Evolutionary conservation across 345 rosid genomes (phyloP), one percentile per base, ranked within the genome.

Genomic region (Clarkia xantiana): DNA sequence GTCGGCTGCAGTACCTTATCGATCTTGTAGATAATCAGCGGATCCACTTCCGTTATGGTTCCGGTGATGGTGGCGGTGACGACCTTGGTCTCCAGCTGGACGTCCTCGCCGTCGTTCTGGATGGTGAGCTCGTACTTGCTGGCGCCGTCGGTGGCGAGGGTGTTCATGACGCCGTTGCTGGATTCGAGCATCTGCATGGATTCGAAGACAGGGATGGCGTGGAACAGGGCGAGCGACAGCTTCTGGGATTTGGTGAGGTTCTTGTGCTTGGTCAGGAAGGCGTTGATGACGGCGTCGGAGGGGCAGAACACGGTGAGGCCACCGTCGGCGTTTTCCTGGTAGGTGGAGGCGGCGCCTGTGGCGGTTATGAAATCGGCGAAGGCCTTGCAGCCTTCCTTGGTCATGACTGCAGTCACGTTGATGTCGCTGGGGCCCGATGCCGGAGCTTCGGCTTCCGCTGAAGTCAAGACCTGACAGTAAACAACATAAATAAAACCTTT

Each of bases 261-360:
- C 76, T 86, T 86, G 77, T 68, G 81, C 46, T 64, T 76, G 0
- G 94, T 84, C 71, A 74, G 62, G 69, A 91, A 86, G 1, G 69
- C 71, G 14, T 57, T 71, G 38, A 86, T 55, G 8, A 73, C 79
- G 18, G 54, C 44, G 54, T 91, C 96, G 18, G 86, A 57, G 1
- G 94, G 82, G 61, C 98, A 91, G 54, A 91, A 91, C 54, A 91
- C 93, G 9, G 98, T 83, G 22, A 91, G 64, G 10, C 96, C 98
- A 18, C 87, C 93, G 29, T 84, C 93, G 3, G 78, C 66, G 42
- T 76, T 81, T 11, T 79, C 81, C 47, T 83, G 82, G 34, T 74
- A 90, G 14, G 88, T 79, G 10, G 62, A 58, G 29, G 70, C 79
- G 3, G 97, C 84, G 15, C 84, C 89, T 0, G 84, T 56, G 18